Percentiles rank a stretch among this genome's conserved stretches.
These are phyloP conservation scores for Stagonosporopsis rhizophila DNA, from an alignment of 2,329 filamentous ascomycete species.

Conservation along the genomic window DNA sequence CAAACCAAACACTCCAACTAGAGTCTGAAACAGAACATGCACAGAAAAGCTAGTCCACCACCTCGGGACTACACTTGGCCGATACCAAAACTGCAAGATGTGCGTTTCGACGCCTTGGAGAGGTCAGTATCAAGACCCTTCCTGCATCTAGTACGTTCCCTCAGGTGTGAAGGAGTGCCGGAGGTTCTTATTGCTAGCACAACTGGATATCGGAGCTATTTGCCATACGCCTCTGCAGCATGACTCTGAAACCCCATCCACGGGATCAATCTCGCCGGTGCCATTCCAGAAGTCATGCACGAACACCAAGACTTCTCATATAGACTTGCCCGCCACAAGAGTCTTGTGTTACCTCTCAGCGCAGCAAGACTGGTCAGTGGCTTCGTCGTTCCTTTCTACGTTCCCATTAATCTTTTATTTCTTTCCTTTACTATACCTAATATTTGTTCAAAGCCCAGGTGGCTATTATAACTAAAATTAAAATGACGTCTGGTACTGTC, in stretches of 20 bases:
- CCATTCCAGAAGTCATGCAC: constrained; percentile 14
- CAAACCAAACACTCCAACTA: constrained; percentile 36
- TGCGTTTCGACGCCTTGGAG: constrained; percentile 18
- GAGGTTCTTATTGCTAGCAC: constrained; percentile 23
- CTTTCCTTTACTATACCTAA: constrained; percentile 32
- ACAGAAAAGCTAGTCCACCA: constrained; percentile 31
- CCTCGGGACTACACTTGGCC: constrained; percentile 31
- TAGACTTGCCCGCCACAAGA: constrained; percentile 26
- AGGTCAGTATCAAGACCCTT: constrained; percentile 14
- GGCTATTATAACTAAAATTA: constrained; percentile 33
- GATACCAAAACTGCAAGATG: constrained; percentile 32
- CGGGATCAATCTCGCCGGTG: constrained; percentile 30
- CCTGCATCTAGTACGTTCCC: constrained; percentile 18
- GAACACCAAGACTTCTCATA: constrained; percentile 31
- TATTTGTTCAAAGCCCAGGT: constrained; percentile 41
- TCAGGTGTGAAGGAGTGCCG: constrained; percentile 21
- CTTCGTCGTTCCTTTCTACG: constrained; percentile 38
- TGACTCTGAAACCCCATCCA: constrained; percentile 27
- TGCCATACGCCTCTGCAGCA: constrained; percentile 25
- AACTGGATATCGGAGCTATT: constrained; percentile 25
- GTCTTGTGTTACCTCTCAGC: constrained; percentile 25
- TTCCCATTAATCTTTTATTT: constrained; percentile 28
- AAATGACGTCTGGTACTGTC: constrained; percentile 49
- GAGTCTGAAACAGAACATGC: constrained; percentile 39
- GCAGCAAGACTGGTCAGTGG: constrained; percentile 43